Conservation (phyloP, 768 basidiomycete genomes). For the Lactarius akahatsu region DNA sequence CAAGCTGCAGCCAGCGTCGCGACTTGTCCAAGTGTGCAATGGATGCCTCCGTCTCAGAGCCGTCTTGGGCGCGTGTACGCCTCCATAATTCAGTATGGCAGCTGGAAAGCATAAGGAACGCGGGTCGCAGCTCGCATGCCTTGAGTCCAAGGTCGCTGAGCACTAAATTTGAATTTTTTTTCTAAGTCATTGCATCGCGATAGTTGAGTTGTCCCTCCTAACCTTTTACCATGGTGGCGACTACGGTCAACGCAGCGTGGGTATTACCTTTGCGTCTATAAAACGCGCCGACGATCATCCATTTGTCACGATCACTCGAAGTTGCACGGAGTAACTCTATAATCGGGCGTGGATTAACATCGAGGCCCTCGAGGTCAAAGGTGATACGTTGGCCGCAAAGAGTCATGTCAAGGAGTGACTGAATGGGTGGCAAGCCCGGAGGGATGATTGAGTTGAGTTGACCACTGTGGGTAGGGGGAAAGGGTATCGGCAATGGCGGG, state of each 20-base stretch:
- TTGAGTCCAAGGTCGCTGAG: conserved; percentile 41
- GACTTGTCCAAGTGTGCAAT: conserved; percentile 43
- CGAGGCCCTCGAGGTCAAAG: conserved; percentile 45
- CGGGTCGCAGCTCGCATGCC: conserved; percentile 46
- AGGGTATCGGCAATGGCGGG: neutral
- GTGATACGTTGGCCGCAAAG: conserved; percentile 23
- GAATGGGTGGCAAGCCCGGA: conserved; percentile 20
- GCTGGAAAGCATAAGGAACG: conserved; percentile 52
- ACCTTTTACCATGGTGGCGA: conserved; percentile 52
- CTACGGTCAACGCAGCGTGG: conserved; percentile 45
- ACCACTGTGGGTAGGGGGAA: neutral
- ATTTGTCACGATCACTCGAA: conserved; percentile 49
- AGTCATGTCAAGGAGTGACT: conserved; percentile 23
- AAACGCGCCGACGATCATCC: conserved; percentile 54
- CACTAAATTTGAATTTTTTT: conserved; percentile 35
- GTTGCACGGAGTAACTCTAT: conserved; percentile 48
- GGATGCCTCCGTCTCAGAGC: conserved; percentile 33
- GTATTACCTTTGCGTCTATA: conserved; percentile 52
- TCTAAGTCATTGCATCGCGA: neutral
- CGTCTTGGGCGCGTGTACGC: conserved; percentile 31
- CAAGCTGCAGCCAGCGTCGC: conserved; percentile 47
- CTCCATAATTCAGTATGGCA: conserved; percentile 52
- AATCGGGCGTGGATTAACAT: conserved; percentile 45
- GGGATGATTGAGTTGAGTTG: conserved; percentile 3
- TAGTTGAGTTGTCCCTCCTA: conserved; percentile 2